Conservation (phyloP, 2,329 filamentous ascomycete species). For the Talaromyces rugulosus region DNA sequence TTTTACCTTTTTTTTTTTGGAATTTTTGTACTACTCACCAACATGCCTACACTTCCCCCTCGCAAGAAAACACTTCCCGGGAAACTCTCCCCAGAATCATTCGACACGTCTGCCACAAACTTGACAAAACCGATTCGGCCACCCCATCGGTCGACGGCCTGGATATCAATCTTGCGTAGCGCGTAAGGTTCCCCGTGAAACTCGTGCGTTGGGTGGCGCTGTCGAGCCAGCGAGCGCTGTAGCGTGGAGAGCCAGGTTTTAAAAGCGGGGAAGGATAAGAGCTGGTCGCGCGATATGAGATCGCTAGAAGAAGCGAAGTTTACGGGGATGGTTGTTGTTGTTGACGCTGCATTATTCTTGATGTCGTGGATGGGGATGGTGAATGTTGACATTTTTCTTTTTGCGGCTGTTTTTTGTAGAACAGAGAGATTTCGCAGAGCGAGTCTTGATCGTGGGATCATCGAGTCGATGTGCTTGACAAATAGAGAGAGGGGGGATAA, state of each 20-base stretch:
- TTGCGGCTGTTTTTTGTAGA: neutral
- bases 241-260: constrained; percentile 52
- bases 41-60: constrained; percentile 55
- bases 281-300: constrained; percentile 42
- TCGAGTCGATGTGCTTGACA: neutral
- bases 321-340: neutral
- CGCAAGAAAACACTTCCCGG: constrained; percentile 56
- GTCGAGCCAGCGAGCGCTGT: constrained; percentile 45
- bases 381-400: constrained; percentile 4
- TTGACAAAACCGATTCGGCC: constrained; percentile 55
- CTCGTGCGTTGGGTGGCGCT: constrained; percentile 43
- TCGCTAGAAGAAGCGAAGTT: neutral
- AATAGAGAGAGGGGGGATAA: neutral
- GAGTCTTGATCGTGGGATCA: neutral
- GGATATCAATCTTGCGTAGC: constrained; percentile 50
- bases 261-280: constrained; percentile 51
- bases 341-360: neutral
- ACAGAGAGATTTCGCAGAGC: neutral
- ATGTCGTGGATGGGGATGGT: constrained; percentile 4
- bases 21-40: constrained; percentile 37
- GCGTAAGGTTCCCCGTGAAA: constrained; percentile 51
- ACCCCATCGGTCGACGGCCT: constrained; percentile 50
- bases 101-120: constrained; percentile 51
- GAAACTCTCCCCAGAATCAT: constrained; percentile 47
- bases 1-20: neutral